A percentile compares a stretch with the other conserved stretches of the same genome.
Evolutionary conservation across 2,329 filamentous ascomycete genomes (phyloP).

Genomic region (Lachnellula arida): DNA sequence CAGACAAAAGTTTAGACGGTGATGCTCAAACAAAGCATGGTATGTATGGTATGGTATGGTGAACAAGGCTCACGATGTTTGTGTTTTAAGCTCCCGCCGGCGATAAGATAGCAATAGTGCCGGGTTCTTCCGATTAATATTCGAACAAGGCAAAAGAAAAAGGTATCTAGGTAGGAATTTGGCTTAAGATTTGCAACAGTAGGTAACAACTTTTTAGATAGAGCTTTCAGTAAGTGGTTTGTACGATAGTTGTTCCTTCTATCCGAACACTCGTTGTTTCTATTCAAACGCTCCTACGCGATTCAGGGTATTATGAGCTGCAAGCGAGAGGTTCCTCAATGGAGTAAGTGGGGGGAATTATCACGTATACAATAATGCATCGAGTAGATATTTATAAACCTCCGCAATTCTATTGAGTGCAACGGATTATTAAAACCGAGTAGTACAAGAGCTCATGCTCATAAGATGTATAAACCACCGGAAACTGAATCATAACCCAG

Average conservation of each 20-base stretch:
- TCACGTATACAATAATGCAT: neutral
- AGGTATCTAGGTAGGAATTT: neutral
- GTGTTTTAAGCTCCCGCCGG: neutral
- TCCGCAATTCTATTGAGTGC: slow-evolving; percentile 1
- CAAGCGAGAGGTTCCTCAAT: neutral
- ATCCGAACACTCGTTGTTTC: neutral
- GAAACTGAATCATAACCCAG: slow-evolving; percentile 1
- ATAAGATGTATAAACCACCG: neutral
- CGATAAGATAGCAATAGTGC: neutral
- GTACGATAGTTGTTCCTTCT: neutral
- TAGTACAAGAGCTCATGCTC: slow-evolving; percentile 4
- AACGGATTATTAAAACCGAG: slow-evolving; percentile 8
- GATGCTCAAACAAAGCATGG: too few relatives aligned
- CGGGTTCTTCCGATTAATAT: neutral
- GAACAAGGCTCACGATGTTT: too few relatives aligned
- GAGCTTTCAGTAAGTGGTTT: too few relatives aligned
- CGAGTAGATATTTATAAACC: too few relatives aligned
- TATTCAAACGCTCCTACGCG: neutral
- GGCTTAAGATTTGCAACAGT: too few relatives aligned
- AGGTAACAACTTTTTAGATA: too few relatives aligned
- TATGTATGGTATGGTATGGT: too few relatives aligned
- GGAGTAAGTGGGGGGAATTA: neutral
- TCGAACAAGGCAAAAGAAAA: neutral
- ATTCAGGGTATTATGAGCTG: neutral
- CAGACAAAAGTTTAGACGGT: too few relatives aligned